phyloP scores from a whole-genome alignment of 2,329 filamentous ascomycete species.

The Ophiosphaerella narmari region DNA sequence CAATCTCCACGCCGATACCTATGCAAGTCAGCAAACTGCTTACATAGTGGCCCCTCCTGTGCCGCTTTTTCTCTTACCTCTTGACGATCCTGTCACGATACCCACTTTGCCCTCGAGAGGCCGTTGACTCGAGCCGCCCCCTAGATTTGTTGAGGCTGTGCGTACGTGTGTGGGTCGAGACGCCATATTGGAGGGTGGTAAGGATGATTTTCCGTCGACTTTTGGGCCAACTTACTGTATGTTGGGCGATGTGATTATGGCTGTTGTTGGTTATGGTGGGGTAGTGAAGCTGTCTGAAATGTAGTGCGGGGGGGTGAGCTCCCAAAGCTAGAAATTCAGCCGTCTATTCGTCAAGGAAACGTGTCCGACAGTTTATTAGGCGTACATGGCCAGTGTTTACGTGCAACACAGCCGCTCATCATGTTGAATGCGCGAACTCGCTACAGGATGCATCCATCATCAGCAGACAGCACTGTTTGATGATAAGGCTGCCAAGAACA shows the following conservation, averaged over 20 bases:
- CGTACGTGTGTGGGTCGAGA: slow-evolving; percentile 39
- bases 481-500: too few species aligned
- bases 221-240: background rate
- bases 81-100: slow-evolving; percentile 77
- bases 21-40: slow-evolving; percentile 7
- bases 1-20: slow-evolving; percentile 75
- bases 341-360: too few species aligned
- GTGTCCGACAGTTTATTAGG: too few species aligned
- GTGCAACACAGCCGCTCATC: too few species aligned
- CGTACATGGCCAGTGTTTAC: too few species aligned
- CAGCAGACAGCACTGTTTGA: too few species aligned
- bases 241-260: background rate
- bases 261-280: slow-evolving; percentile 20
- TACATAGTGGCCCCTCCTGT: background rate
- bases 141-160: slow-evolving; percentile 48
- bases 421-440: too few species aligned
- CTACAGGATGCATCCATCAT: too few species aligned
- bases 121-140: slow-evolving; percentile 34
- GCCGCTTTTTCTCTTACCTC: slow-evolving; percentile 58
- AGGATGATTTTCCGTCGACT: slow-evolving; percentile 1
- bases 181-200: slow-evolving; percentile 39
- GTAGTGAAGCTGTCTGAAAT: slow-evolving; percentile 9
- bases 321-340: slow-evolving; percentile 11
- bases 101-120: slow-evolving; percentile 72
- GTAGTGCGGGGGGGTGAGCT: slow-evolving; percentile 18